Percentiles rank a stretch among this genome's conserved stretches.
phyloP scores from a whole-genome alignment of 441 rosid genomes.

The Mallotus japonicus region DNA sequence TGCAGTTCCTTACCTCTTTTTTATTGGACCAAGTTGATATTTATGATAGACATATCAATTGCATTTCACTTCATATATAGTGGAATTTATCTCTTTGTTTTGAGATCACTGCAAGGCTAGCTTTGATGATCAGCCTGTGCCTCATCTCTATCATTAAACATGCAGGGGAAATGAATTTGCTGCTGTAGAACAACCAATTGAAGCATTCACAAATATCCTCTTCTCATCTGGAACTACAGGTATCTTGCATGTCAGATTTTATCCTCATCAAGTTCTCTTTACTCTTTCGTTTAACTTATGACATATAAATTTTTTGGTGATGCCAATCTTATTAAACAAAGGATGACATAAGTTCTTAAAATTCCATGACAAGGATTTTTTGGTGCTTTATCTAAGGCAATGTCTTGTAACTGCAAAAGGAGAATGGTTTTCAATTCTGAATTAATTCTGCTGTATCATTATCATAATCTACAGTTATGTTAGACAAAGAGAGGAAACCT shows the following conservation, averaged over 20 bases:
- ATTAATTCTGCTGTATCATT: background rate
- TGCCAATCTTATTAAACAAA: background rate
- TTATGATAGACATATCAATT: no score
- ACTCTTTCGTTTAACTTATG: background rate
- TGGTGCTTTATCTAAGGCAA: no score
- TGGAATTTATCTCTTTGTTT: slow-evolving; percentile 14
- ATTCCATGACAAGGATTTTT: background rate
- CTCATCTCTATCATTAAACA: slow-evolving; percentile 18
- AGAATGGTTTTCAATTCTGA: background rate
- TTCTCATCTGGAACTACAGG: slow-evolving; percentile 99
- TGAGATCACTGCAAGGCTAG: slow-evolving; percentile 8
- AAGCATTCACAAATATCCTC: slow-evolving; percentile 77
- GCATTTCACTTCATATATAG: background rate
- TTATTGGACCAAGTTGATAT: no score
- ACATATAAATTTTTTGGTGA: slow-evolving; percentile 1
- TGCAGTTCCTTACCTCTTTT: no score
- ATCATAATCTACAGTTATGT: background rate
- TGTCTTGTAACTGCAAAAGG: background rate
- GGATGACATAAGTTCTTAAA: background rate
- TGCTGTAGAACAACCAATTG: slow-evolving; percentile 72
- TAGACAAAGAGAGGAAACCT: background rate
- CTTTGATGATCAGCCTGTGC: slow-evolving; percentile 6
- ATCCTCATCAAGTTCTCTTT: slow-evolving; percentile 8
- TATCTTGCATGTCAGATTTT: slow-evolving; percentile 26
- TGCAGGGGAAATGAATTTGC: slow-evolving; percentile 69